Base-by-base conservation (phyloP, 192 early-diverging fungal genomes). In the Backusella tarrabulga region DNA sequence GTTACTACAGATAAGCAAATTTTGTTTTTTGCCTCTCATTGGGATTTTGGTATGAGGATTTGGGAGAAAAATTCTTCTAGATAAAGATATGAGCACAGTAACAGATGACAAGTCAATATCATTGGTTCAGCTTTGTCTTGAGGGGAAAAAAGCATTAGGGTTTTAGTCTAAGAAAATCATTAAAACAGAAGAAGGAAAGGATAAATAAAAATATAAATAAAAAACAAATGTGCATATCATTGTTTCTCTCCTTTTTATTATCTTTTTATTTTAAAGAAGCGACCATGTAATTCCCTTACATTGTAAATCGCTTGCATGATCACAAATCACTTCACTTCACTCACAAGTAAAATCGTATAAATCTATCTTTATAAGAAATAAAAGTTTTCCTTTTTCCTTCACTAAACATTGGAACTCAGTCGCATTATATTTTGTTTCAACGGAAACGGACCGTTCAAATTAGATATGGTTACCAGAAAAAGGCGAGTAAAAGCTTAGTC, bases 401-500 rank as follows among this genome's bases (percentile, higher is more conserved):
- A 23, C 21, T 7, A 23, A 21, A 9, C 2, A 60, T 60, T 60
- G 1, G 8, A 60, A 60, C 54, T 60, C 54, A 60, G 54, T 26
- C 11, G 54, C 21, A 60, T 60, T 60, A 21, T 21, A 60, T 60
- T 3, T 60, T 60, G 54, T 60, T 60, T 60, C 54, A 60, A 60
- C 54, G 54, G 54, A 60, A 26, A 60, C 23, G 54, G 54, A 60
- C 54, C 54, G 54, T 60, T 60, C 54, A 60, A 60, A 60, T 60
- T 60, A 60, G 54, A 8, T 60, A 8, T 60, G 23, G 9, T 60
- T 60, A 6, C 54, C 54, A 60, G 54, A 60, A 60, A 60, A 60
- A 26, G 21, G 0, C 9, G 8, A 6, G 8, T 7, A 23, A 32
- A 32, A 21, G 23, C 54, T 4, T 56, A 56, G 54, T 56, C 54